phyloP scores from a whole-genome alignment of 2,329 filamentous ascomycete species.

The Penicillium capsulatum region DNA sequence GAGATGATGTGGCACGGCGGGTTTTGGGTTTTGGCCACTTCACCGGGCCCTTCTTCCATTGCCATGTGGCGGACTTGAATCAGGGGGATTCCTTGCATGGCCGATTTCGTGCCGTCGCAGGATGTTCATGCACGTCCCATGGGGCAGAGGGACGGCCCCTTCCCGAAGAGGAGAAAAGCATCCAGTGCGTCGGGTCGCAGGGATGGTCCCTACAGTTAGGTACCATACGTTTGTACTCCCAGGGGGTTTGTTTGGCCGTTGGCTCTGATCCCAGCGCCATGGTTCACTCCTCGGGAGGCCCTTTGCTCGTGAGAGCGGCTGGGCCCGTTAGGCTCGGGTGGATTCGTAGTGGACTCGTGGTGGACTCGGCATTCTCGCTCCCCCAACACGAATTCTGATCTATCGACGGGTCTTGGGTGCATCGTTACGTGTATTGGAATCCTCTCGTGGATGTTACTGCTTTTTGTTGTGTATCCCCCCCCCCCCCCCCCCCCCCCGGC shows the following conservation, averaged over 20 bases:
- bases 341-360: neutral
- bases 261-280: conserved; percentile 33
- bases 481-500: neutral
- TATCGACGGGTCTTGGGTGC: too few species aligned
- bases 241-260: conserved; percentile 10
- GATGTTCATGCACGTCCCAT: conserved; percentile 22
- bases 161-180: conserved; percentile 14
- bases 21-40: too few species aligned
- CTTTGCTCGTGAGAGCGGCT: conserved; percentile 21
- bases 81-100: conserved; percentile 1
- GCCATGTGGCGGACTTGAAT: neutral
- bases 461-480: too few species aligned
- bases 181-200: conserved; percentile 27
- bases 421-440: too few species aligned
- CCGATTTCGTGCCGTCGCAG: conserved; percentile 6
- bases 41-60: too few species aligned
- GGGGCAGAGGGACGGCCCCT: conserved; percentile 12
- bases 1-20: too few species aligned
- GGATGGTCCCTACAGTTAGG: too few species aligned
- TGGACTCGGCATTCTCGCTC: neutral
- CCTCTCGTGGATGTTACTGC: too few species aligned
- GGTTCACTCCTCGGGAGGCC: conserved; percentile 32
- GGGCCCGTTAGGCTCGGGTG: conserved; percentile 22
- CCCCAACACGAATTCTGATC: neutral
- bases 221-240: too few species aligned